Evolutionary conservation across 495 filamentous ascomycete species (phyloP).

Genomic region (Lophiotrema nucula): DNA sequence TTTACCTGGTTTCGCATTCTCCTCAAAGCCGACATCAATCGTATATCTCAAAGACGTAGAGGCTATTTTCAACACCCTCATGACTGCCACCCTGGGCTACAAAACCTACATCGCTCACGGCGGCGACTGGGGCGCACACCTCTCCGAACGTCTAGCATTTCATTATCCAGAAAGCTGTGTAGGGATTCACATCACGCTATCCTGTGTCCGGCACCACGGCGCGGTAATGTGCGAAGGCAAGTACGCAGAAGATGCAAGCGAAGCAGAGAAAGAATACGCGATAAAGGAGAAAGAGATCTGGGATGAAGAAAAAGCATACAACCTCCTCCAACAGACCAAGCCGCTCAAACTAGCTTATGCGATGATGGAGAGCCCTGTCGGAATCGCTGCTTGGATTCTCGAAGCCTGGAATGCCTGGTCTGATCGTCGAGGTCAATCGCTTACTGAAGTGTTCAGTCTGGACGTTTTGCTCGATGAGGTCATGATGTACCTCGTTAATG

Average conservation of each 20-base stretch:
- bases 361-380: slow-evolving; percentile 5
- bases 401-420: background rate
- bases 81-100: slow-evolving; percentile 46
- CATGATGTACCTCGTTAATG: slow-evolving; percentile 10
- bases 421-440: background rate
- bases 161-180: slow-evolving; percentile 45
- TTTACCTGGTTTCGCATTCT: slow-evolving; percentile 31
- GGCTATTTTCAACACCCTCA: slow-evolving; percentile 47
- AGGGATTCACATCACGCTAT: slow-evolving; percentile 50
- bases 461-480: slow-evolving; percentile 3
- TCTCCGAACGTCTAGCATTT: slow-evolving; percentile 45
- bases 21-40: slow-evolving; percentile 43
- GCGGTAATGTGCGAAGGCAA: background rate
- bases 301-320: slow-evolving; percentile 1
- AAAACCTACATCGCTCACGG: slow-evolving; percentile 51
- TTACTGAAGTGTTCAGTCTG: background rate
- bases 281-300: background rate
- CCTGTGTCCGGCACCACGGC: slow-evolving; percentile 4
- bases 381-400: slow-evolving; percentile 3
- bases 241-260: background rate
- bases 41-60: slow-evolving; percentile 44
- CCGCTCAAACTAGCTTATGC: slow-evolving; percentile 12
- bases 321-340: background rate
- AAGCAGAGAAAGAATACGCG: background rate
- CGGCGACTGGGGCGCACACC: slow-evolving; percentile 52